Percentiles rank a stretch among this genome's conserved stretches.
These are phyloP conservation scores for Populus hybrid DNA, from an alignment of 441 rosid genomes.

Conservation along the genomic window DNA sequence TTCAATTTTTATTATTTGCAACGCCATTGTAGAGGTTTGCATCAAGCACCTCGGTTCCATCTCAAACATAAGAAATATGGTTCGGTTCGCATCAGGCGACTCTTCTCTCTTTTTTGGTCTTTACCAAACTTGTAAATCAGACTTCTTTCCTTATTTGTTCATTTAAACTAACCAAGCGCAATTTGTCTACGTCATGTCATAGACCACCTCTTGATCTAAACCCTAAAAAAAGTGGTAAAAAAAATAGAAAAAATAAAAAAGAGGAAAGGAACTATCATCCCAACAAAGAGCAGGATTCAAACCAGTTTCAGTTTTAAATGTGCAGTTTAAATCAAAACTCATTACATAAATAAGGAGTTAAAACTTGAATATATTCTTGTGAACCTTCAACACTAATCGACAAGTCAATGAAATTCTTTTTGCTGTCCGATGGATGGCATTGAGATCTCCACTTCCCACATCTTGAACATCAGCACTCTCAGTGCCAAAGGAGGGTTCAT, in stretches of 20 bases:
- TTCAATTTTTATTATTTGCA: too few relatives aligned
- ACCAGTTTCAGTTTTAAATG: background rate
- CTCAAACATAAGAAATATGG: too few relatives aligned
- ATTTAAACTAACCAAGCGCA: background rate
- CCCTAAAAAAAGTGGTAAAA: background rate
- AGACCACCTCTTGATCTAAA: background rate
- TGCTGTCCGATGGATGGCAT: constrained; percentile 43
- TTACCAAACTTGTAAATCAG: background rate
- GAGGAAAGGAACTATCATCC: background rate
- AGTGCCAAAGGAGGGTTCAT: constrained; percentile 7
- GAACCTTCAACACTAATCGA: constrained; percentile 77
- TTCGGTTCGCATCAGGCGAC: too few relatives aligned
- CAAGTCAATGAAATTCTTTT: constrained; percentile 76
- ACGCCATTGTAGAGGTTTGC: too few relatives aligned
- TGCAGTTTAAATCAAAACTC: background rate
- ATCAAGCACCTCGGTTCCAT: too few relatives aligned
- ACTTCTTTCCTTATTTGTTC: background rate
- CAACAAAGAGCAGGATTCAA: background rate
- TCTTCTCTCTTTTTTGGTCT: too few relatives aligned
- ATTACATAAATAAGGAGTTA: constrained; percentile 1
- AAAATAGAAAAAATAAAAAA: too few relatives aligned
- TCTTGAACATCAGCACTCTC: constrained; percentile 26
- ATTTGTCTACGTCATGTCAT: background rate
- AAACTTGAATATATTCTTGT: constrained; percentile 64
- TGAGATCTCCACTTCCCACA: constrained; percentile 22